Base-by-base conservation (phyloP, 2,329 filamentous ascomycete genomes). In the Fusarium floridanum region DNA sequence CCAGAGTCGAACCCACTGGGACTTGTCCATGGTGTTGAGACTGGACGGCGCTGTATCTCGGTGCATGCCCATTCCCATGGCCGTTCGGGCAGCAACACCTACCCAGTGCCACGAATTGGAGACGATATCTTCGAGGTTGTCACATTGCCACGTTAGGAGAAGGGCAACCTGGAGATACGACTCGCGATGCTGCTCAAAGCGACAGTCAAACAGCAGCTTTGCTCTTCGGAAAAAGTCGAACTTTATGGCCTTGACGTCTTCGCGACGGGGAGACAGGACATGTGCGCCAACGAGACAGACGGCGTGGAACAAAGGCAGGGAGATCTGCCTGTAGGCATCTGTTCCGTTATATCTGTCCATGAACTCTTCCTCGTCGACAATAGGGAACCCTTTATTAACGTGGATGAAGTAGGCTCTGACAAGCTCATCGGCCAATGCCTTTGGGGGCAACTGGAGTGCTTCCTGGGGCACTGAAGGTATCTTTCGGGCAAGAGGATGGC, bases 91-190 rank as follows among this genome's bases (percentile, higher is more conserved):
- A 6, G 87, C 88, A 5, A 88, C 82, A 3, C 88, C 88, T 8
- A 89, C 82, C 88, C 88, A 90, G 68, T 82, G 81, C 81, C 83
- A 88, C 17, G 86, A 85, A 72, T 90, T 89, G 43, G 87, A 86
- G 6, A 87, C 81, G 8, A 89, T 85, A 76, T 89, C 87, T 71
- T 90, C 88, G 27, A 87, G 86, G 16, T 86, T 85, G 59, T 90
- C 87, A 2, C 87, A 86, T 71, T 89, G 86, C 88, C 88, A 90
- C 3, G 87, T 89, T 62, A 90, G 74, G 2, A 90, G 82, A 24
- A 90, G 80, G 2, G 88, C 87, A 5, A 86, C 86, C 77, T 90
- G 88, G n/a, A 90, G 83, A 60, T 89, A 82, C 36, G 85, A 84
- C 69, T 87, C 85, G 16, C 88, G 84, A 72, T 90, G 87, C 29